Conservation (phyloP, 495 filamentous ascomycete genomes). For the Ascobolus immersus region DNA sequence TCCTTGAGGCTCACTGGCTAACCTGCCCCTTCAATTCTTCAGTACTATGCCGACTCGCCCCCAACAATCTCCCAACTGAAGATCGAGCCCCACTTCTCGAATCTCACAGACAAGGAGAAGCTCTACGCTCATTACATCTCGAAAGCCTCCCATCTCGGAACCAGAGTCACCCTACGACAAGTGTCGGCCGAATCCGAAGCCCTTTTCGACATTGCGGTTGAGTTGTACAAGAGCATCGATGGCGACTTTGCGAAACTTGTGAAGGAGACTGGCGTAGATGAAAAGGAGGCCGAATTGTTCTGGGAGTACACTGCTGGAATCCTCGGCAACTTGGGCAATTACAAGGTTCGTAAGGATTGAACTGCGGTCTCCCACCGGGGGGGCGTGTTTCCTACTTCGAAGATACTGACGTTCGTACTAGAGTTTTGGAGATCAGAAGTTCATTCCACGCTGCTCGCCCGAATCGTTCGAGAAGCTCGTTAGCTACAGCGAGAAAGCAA, state of each 20-base stretch:
- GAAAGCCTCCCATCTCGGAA: conserved; percentile 66
- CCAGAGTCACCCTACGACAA: conserved; percentile 64
- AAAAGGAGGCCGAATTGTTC: conserved; percentile 46
- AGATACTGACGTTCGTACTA: background rate
- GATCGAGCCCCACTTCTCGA: conserved; percentile 73
- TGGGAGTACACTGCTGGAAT: conserved; percentile 74
- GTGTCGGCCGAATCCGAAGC: conserved; percentile 69
- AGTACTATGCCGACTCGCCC: conserved; percentile 52
- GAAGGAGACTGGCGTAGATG: conserved; percentile 39
- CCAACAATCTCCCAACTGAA: conserved; percentile 63
- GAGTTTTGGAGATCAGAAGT: conserved; percentile 77
- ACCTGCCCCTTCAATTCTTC: no score
- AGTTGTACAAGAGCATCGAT: conserved; percentile 41
- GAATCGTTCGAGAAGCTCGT: conserved; percentile 47
- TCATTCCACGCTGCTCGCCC: conserved; percentile 52
- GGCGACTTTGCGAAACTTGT: conserved; percentile 59
- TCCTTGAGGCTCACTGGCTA: no score
- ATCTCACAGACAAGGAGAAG: conserved; percentile 49
- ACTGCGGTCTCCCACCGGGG: background rate
- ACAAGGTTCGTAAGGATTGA: conserved; percentile 31
- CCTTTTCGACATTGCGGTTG: conserved; percentile 77
- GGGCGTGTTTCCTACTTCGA: background rate
- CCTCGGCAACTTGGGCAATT: conserved; percentile 78
- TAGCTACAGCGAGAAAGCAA: conserved; percentile 29
- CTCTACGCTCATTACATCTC: conserved; percentile 74